Evolutionary conservation across 2,329 filamentous ascomycete species (phyloP).

Genomic region (Madurella mycetomatis): DNA sequence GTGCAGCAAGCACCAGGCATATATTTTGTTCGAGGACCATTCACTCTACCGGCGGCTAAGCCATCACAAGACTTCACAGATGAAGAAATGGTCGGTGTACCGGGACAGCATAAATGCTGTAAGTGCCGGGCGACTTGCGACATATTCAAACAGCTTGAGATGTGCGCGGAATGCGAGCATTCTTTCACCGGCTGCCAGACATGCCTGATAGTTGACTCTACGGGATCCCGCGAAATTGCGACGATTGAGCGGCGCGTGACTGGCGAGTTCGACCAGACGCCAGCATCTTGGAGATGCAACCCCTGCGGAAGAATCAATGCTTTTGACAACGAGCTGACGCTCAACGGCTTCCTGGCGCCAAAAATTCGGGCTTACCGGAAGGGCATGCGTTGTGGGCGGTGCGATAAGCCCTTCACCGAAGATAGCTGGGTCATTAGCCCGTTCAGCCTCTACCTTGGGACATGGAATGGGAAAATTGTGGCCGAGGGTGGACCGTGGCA

Average conservation of each 20-base stretch:
- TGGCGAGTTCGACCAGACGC: slow-evolving; percentile 22
- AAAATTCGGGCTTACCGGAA: slow-evolving; percentile 8
- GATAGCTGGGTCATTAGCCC: slow-evolving; percentile 21
- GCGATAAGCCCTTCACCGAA: slow-evolving; percentile 9
- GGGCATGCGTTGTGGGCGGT: slow-evolving; percentile 13
- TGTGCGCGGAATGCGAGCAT: slow-evolving; percentile 18
- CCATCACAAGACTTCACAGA: slow-evolving; percentile 16
- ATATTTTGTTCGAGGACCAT: slow-evolving; percentile 12
- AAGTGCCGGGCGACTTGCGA: slow-evolving; percentile 17
- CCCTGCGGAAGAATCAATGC: slow-evolving; percentile 17
- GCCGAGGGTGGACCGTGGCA: slow-evolving; percentile 21
- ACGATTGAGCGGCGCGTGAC: slow-evolving; percentile 9
- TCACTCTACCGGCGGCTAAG: slow-evolving; percentile 17
- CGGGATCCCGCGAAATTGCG: slow-evolving; percentile 19
- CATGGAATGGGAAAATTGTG: slow-evolving; percentile 19
- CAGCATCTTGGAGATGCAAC: slow-evolving; percentile 18
- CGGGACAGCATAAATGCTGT: slow-evolving; percentile 18
- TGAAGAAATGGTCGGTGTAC: slow-evolving; percentile 16
- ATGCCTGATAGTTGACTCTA: slow-evolving; percentile 18
- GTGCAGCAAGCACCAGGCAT: slow-evolving; percentile 14
- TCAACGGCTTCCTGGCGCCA: slow-evolving; percentile 17
- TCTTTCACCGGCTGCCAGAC: slow-evolving; percentile 12
- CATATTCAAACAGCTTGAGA: slow-evolving; percentile 15
- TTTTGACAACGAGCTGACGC: slow-evolving; percentile 10
- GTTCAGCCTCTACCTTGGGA: slow-evolving; percentile 18